Conservation (phyloP, 2,329 filamentous ascomycete species). For the Sclerotinia trifoliorum region DNA sequence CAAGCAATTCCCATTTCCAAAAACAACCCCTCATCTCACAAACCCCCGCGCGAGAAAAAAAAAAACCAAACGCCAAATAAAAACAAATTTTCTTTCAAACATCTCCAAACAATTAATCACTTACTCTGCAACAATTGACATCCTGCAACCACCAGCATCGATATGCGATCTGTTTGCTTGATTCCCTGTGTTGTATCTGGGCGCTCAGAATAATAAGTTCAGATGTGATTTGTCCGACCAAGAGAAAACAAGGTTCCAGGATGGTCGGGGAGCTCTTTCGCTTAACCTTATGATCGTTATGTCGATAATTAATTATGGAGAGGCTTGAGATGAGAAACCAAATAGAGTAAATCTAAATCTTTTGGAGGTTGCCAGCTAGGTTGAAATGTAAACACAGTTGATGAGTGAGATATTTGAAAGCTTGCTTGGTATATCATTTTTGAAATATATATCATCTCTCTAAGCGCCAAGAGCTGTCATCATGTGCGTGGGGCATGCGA, state of each 20-base stretch:
- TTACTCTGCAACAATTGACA: conserved; percentile 51
- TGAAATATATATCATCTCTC: neutral
- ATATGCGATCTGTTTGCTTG: neutral
- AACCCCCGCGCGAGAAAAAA: neutral
- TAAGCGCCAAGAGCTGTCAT: neutral
- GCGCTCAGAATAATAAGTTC: neutral
- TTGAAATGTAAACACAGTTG: neutral
- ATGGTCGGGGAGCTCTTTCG: conserved; percentile 1
- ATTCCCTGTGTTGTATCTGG: neutral
- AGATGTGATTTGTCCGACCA: neutral
- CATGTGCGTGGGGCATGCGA: neutral
- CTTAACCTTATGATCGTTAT: neutral
- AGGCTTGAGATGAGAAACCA: neutral
- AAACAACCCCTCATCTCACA: neutral
- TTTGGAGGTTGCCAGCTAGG: no score
- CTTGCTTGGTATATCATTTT: neutral
- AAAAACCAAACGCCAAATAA: neutral
- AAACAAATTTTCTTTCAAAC: neutral
- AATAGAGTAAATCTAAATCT: no score
- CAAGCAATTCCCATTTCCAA: neutral
- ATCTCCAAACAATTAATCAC: conserved; percentile 27
- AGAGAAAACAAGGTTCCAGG: conserved; percentile 11
- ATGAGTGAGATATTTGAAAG: neutral
- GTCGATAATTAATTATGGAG: no score
- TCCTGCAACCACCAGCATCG: conserved; percentile 34